Evolutionary conservation across 202 grass and related monocot genomes (phyloP).

Genomic region (Eragrostis tef): DNA sequence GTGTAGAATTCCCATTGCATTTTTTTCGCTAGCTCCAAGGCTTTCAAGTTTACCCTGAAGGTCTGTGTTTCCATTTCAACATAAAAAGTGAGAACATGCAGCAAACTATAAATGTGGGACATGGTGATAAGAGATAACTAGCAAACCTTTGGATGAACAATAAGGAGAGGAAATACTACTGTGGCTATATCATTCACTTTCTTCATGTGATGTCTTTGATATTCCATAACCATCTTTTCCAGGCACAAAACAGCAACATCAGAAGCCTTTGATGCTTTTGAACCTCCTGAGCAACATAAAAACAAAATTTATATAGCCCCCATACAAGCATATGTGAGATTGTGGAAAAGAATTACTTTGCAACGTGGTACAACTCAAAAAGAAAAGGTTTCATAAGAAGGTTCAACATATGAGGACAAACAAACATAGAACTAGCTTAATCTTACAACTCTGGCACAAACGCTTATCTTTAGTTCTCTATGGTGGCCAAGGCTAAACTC

Average conservation of each 20-base stretch:
- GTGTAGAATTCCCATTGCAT: constrained; percentile 76
- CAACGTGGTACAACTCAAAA: neutral
- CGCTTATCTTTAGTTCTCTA: neutral
- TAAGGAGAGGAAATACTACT: constrained; percentile 73
- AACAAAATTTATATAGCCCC: constrained; percentile 13
- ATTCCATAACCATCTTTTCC: constrained; percentile 68
- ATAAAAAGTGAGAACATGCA: constrained; percentile 37
- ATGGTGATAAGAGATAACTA: constrained; percentile 27
- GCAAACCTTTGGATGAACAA: constrained; percentile 80
- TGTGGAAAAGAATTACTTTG: neutral
- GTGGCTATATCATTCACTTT: constrained; percentile 70
- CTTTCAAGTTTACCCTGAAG: constrained; percentile 76
- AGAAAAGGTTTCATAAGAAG: constrained; percentile 15
- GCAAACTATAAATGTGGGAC: constrained; percentile 19
- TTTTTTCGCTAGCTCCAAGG: constrained; percentile 78
- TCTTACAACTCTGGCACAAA: constrained; percentile 12
- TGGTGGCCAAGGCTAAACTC: neutral
- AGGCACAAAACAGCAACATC: constrained; percentile 86
- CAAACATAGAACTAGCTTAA: neutral
- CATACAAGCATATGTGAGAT: neutral
- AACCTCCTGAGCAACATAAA: constrained; percentile 57
- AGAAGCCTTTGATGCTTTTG: constrained; percentile 71
- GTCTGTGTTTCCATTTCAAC: constrained; percentile 58
- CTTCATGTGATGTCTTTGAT: constrained; percentile 56
- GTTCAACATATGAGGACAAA: constrained; percentile 16